Percentiles rank a stretch among this genome's conserved stretches.
phyloP scores from a whole-genome alignment of 176 grass and related monocot genomes.

The Elymus sibiricus region DNA sequence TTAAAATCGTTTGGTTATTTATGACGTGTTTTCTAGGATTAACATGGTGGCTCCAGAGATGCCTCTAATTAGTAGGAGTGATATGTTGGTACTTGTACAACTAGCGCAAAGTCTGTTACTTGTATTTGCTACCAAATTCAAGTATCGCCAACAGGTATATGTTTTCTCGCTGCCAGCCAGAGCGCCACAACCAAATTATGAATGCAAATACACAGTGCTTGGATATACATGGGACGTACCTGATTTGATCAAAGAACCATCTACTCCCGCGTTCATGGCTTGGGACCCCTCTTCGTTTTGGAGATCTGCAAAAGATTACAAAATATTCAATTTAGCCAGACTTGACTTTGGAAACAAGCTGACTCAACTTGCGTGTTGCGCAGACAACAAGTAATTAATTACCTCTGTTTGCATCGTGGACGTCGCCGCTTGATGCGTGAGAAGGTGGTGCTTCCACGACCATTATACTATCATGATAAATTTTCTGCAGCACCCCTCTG shows the following conservation, averaged over 20 bases:
- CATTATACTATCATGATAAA: slow-evolving; percentile 4
- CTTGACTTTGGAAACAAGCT: background rate
- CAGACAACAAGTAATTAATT: background rate
- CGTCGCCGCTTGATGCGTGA: too few relatives aligned
- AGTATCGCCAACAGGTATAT: too few relatives aligned
- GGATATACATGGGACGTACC: background rate
- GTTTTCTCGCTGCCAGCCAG: too few relatives aligned
- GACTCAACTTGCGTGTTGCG: background rate
- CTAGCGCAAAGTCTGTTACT: background rate
- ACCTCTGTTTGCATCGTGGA: background rate
- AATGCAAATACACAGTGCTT: background rate
- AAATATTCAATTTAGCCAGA: background rate
- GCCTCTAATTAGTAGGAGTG: too few relatives aligned
- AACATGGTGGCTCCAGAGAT: too few relatives aligned
- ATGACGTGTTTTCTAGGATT: too few relatives aligned
- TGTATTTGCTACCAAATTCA: background rate
- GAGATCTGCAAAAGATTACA: slow-evolving; percentile 17
- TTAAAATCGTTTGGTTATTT: too few relatives aligned
- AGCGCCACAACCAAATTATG: background rate
- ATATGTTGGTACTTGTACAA: too few relatives aligned
- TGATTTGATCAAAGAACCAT: slow-evolving; percentile 10
- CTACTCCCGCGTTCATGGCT: background rate
- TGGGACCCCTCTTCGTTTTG: background rate
- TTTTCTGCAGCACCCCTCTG: slow-evolving; percentile 24
- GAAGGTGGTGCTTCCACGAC: background rate